A percentile compares a stretch with the other conserved stretches of the same genome.
phyloP scores from a whole-genome alignment of 1,284 basidiomycete species.

The Ustilago trichophora region DNA sequence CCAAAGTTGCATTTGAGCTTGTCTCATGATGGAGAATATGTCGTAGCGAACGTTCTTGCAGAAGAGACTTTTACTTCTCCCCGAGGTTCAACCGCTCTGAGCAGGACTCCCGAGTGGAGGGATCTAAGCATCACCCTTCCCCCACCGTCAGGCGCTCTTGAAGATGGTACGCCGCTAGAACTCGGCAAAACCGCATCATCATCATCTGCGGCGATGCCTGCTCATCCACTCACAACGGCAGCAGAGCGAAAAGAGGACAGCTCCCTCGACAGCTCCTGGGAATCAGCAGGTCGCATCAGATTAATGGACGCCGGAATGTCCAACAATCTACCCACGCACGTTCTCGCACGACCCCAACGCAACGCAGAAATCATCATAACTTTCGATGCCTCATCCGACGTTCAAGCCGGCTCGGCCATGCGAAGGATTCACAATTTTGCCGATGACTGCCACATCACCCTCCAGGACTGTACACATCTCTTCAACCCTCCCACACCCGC shows the following conservation, averaged over 20 bases:
- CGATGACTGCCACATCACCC: constrained; percentile 44
- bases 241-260: too few relatives aligned
- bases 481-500: neutral
- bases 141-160: neutral
- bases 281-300: constrained; percentile 48
- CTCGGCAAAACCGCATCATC: neutral
- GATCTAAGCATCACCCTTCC: neutral
- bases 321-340: constrained; percentile 65
- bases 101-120: too few relatives aligned
- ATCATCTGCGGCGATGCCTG: too few relatives aligned
- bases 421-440: constrained; percentile 59
- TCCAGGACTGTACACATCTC: constrained; percentile 22
- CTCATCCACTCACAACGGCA: too few relatives aligned
- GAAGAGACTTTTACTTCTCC: neutral
- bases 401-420: constrained; percentile 58
- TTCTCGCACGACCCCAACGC: constrained; percentile 49
- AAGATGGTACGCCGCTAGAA: constrained; percentile 1
- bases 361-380: constrained; percentile 58
- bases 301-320: constrained; percentile 63
- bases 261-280: constrained; percentile 35
- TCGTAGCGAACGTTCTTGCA: constrained; percentile 78
- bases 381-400: constrained; percentile 64
- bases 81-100: too few relatives aligned
- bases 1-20: constrained; percentile 73
- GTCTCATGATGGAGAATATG: constrained; percentile 85